These are phyloP conservation scores for Apiotrichum sp. DNA, from an alignment of 1,284 basidiomycete genomes.

Conservation along the genomic window DNA sequence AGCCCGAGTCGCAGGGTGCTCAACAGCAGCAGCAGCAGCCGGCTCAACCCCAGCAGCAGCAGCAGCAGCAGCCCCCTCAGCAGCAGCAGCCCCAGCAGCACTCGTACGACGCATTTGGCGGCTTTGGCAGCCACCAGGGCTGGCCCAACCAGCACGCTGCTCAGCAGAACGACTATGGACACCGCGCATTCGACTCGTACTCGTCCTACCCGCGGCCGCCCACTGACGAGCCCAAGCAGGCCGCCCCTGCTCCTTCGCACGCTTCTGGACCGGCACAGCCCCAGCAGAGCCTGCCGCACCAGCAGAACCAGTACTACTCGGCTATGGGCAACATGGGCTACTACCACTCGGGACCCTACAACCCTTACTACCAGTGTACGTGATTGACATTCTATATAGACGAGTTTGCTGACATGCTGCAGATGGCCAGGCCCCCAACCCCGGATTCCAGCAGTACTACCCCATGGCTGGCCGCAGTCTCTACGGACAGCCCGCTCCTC, in stretches of 20 bases:
- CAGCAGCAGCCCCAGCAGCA: slow-evolving; percentile 26
- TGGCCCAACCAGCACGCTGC: slow-evolving; percentile 17
- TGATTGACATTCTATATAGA: background rate
- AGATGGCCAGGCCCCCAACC: slow-evolving; percentile 45
- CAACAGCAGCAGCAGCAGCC: slow-evolving; percentile 22
- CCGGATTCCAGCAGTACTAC: slow-evolving; percentile 47
- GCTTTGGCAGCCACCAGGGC: slow-evolving; percentile 15
- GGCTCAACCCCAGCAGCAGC: slow-evolving; percentile 18
- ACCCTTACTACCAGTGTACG: slow-evolving; percentile 49
- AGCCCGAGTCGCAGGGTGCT: slow-evolving; percentile 15
- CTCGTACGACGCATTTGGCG: slow-evolving; percentile 23
- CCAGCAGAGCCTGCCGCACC: slow-evolving; percentile 32
- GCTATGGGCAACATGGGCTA: slow-evolving; percentile 44
- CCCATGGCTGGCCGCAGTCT: slow-evolving; percentile 41
- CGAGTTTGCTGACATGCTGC: slow-evolving; percentile 5
- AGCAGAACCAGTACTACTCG: slow-evolving; percentile 44
- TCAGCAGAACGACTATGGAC: slow-evolving; percentile 18
- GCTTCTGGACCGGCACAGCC: slow-evolving; percentile 36
- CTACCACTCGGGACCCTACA: slow-evolving; percentile 46
- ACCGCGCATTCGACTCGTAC: slow-evolving; percentile 45
- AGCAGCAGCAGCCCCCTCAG: slow-evolving; percentile 25
- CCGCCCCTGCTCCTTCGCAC: slow-evolving; percentile 33
- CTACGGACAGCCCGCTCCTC: slow-evolving; percentile 43
- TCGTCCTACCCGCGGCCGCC: slow-evolving; percentile 43
- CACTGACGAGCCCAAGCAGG: slow-evolving; percentile 39